Percentiles rank a stretch among this genome's conserved stretches.
Conservation (phyloP, 495 filamentous ascomycete species). For the Cairneyella variabilis region DNA sequence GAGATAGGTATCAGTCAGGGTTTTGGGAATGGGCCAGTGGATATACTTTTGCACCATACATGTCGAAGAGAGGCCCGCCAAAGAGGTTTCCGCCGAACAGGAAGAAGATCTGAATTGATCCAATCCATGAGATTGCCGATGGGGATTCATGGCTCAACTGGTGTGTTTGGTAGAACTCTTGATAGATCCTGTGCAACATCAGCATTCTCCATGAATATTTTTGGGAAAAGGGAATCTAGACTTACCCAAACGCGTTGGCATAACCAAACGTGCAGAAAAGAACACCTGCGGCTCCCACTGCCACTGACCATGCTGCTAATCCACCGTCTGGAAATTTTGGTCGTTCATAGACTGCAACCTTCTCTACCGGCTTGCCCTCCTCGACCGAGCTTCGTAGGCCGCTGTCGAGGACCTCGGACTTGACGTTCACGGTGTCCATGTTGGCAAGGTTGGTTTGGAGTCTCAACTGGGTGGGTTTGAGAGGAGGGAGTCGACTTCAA, state of each 20-base stretch:
- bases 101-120: constrained; percentile 52
- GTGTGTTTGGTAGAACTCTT: constrained; percentile 60
- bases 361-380: no score
- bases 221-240: neutral
- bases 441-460: no score
- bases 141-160: constrained; percentile 42
- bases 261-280: constrained; percentile 23
- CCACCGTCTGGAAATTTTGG: constrained; percentile 22
- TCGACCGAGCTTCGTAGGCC: no score
- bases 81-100: constrained; percentile 16
- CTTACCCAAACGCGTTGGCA: constrained; percentile 62
- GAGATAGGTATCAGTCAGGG: neutral
- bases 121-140: constrained; percentile 74
- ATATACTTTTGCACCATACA: constrained; percentile 17
- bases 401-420: no score
- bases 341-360: no score
- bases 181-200: constrained; percentile 44
- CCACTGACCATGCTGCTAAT: constrained; percentile 20
- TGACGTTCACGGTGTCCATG: no score
- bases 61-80: constrained; percentile 24
- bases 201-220: neutral
- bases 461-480: no score
- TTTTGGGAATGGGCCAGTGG: neutral
- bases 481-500: no score
- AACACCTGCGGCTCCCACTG: constrained; percentile 8